Evolutionary conservation across 140 eudicot genomes (phyloP), one percentile per base, ranked within the genome.

Genomic region (Oenanthe javanica): DNA sequence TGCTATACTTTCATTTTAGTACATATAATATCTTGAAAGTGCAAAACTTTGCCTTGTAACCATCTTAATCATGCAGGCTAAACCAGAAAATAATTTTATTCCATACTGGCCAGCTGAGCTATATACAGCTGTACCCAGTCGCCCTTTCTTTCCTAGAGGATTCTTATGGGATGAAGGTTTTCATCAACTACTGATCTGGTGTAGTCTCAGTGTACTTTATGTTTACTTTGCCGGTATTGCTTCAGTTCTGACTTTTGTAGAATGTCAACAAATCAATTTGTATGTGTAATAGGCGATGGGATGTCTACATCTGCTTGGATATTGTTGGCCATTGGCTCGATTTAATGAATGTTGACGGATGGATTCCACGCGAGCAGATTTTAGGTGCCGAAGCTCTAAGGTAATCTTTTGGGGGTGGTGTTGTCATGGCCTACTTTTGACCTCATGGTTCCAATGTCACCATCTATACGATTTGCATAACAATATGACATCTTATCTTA

Each of bases 311-410:
- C 79, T 86, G 91, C 80, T 83, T 96, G 96, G 99, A 96, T 86
- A 96, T 96, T 47, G 76, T 96, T 83, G 99, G 98, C 51, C 98
- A 96, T 55, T 96, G 99, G 99, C 85, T 96, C 77, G 99, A 96
- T 86, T 87, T 96, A 71, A 89, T 96, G 96, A 96, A 96, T 86
- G 84, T 89, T 86, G 99, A 96, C 81, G 99, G 99, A 61, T 96
- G 99, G 99, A 96, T 96, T 84, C 99, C 99, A 78, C 98, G 99
- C 54, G 99, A 96, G 88, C 99, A 92, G 83, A 96, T 96, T 82
- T 88, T 96, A 89, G 99, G 99, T 71, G 92, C 93, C 70, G 99
- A 96, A 88, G 99, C 99, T 77, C 80, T 93, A 82, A 96, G 99
- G 99, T 96, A 78, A 46, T 45, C 71, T 47, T 0, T 14, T 61